These are phyloP conservation scores for Diplocarpon mali DNA, from an alignment of 2,329 filamentous ascomycete genomes.

Conservation along the genomic window DNA sequence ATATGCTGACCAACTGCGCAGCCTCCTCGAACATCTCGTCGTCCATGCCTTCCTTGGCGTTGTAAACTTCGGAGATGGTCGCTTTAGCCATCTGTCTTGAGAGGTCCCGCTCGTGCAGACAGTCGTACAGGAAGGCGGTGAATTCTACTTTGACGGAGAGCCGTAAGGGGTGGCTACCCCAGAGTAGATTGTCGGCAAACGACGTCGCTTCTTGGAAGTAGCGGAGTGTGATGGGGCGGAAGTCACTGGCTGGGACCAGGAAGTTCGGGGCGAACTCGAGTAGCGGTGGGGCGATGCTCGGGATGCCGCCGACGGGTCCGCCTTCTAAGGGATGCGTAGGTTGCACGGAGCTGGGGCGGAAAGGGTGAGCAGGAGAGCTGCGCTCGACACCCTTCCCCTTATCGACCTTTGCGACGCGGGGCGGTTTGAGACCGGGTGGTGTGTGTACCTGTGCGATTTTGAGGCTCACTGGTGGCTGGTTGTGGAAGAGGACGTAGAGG, in stretches of 20 bases:
- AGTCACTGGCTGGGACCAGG: conserved; percentile 68
- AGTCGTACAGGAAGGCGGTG: conserved; percentile 87
- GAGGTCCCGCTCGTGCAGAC: conserved; percentile 67
- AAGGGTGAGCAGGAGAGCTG: conserved; percentile 11
- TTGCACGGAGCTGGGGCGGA: conserved; percentile 25
- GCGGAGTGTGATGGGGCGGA: conserved; percentile 67
- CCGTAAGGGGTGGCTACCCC: conserved; percentile 80
- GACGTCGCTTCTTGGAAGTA: conserved; percentile 70
- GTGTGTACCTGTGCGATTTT: conserved; percentile 29
- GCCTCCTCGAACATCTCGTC: conserved; percentile 93
- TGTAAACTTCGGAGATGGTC: conserved; percentile 84
- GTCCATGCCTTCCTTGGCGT: conserved; percentile 83
- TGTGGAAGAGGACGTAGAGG: conserved; percentile 93
- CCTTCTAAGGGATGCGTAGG: conserved; percentile 27
- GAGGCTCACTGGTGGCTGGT: conserved; percentile 58
- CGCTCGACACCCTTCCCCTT: conserved; percentile 24
- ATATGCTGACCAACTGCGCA: conserved; percentile 71
- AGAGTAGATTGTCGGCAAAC: conserved; percentile 65
- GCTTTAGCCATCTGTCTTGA: conserved; percentile 68
- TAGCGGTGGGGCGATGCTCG: conserved; percentile 29
- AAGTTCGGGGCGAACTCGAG: conserved; percentile 52
- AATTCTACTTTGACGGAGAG: conserved; percentile 89
- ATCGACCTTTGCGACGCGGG: conserved; percentile 19
- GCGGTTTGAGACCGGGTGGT: conserved; percentile 26
- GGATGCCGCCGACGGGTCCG: conserved; percentile 34